These are phyloP conservation scores for Tetrapisispora namnaoensis DNA, from an alignment of 805 yeast species.

Conservation along the genomic window DNA sequence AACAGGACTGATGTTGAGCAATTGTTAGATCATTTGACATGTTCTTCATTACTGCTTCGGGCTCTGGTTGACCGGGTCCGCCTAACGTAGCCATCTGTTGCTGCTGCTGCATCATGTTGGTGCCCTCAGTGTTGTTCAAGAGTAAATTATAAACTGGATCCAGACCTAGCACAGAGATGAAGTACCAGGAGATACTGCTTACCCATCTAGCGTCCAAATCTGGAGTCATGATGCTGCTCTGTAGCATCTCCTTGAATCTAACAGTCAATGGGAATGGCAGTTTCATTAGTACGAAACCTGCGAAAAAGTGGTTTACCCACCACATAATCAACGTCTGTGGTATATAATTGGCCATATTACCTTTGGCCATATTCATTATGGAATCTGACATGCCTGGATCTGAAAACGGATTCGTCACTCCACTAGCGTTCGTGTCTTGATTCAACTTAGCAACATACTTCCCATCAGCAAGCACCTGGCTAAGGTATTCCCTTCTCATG, in stretches of 20 bases:
- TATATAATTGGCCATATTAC: conserved; percentile 69
- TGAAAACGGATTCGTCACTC: conserved; percentile 45
- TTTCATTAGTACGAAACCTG: conserved; percentile 80
- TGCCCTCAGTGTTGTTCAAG: conserved; percentile 29
- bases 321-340: conserved; percentile 94
- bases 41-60: conserved; percentile 50
- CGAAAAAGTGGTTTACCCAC: conserved; percentile 90
- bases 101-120: conserved; percentile 10
- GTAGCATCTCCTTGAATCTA: conserved; percentile 87
- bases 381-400: conserved; percentile 68
- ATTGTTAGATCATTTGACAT: conserved; percentile 72
- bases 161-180: conserved; percentile 77
- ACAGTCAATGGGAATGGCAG: conserved; percentile 87
- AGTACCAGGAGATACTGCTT: conserved; percentile 91
- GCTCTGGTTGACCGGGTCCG: conserved; percentile 52
- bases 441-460: conserved; percentile 42
- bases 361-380: conserved; percentile 67
- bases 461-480: conserved; percentile 41
- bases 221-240: conserved; percentile 72
- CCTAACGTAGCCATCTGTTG: conserved; percentile 18
- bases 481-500: conserved; percentile 39
- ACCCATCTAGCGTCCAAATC: conserved; percentile 90
- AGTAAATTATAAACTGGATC: conserved; percentile 67
- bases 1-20: conserved; percentile 43
- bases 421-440: conserved; percentile 31